These are phyloP conservation scores for Neurospora sp. DNA, from an alignment of 2,329 filamentous ascomycete genomes.

Conservation along the genomic window DNA sequence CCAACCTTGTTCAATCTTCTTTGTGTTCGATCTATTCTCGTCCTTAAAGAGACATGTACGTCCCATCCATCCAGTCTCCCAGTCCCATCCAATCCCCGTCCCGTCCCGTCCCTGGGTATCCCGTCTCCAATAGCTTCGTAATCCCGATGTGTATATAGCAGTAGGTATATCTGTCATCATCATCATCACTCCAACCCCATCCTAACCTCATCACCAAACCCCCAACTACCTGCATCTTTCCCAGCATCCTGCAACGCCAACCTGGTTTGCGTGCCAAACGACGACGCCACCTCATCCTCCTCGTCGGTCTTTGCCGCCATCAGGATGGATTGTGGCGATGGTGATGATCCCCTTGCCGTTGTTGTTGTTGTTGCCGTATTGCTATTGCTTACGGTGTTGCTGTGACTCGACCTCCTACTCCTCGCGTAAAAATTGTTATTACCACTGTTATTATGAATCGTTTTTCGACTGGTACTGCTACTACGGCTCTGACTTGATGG, in stretches of 20 bases:
- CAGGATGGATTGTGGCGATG: neutral
- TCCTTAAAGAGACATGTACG: neutral
- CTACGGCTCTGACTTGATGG: neutral
- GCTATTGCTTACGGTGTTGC: conserved; percentile 16
- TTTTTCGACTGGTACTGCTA: neutral
- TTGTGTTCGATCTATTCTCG: neutral
- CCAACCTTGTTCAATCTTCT: neutral
- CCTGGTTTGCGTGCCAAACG: conserved; percentile 35
- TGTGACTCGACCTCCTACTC: conserved; percentile 19
- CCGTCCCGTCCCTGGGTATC: neutral
- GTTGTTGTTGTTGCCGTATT: conserved; percentile 12
- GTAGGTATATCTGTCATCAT: neutral
- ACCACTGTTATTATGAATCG: neutral
- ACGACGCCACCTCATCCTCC: conserved; percentile 28
- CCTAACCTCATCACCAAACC: conserved; percentile 71
- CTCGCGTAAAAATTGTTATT: conserved; percentile 7
- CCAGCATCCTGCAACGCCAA: conserved; percentile 43
- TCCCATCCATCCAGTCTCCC: neutral
- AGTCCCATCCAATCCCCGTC: neutral
- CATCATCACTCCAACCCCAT: conserved; percentile 62
- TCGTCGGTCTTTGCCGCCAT: conserved; percentile 28
- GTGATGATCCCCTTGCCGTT: neutral
- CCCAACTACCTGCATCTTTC: conserved; percentile 55
- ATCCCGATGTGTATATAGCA: neutral
- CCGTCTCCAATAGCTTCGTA: neutral